Percentiles rank a stretch among this genome's conserved stretches.
Evolutionary conservation across 1,284 basidiomycete species (phyloP).

Genomic region (Exsudoporus floridanus): DNA sequence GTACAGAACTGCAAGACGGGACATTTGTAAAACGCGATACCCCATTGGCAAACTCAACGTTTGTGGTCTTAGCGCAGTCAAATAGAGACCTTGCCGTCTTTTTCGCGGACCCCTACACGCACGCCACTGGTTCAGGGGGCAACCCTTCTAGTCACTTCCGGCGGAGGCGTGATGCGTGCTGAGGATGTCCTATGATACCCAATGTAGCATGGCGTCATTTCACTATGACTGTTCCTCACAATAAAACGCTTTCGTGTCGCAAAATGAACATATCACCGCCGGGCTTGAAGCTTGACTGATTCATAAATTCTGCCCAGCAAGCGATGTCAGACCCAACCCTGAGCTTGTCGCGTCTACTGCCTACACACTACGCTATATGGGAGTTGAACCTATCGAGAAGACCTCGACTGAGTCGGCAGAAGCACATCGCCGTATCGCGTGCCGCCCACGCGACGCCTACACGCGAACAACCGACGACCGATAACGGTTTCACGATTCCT

Average conservation of each 20-base stretch:
- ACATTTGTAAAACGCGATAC: too few species aligned
- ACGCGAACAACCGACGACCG: conserved; percentile 4
- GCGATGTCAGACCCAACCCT: not conserved
- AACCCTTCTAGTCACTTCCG: not conserved
- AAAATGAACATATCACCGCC: not conserved
- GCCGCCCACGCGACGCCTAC: conserved; percentile 9
- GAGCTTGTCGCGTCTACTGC: not conserved
- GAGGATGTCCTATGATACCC: too few species aligned
- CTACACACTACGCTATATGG: not conserved
- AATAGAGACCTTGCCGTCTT: too few species aligned
- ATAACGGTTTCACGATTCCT: too few species aligned
- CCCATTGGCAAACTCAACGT: too few species aligned
- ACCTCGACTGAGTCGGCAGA: not conserved
- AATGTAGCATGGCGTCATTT: not conserved
- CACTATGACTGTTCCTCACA: not conserved
- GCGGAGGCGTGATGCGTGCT: not conserved
- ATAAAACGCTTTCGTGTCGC: not conserved
- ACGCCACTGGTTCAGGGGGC: too few species aligned
- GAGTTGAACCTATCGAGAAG: not conserved
- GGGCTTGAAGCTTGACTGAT: too few species aligned
- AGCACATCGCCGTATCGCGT: conserved; percentile 12
- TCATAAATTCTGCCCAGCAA: not conserved
- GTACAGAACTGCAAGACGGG: too few species aligned
- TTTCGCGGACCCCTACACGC: too few species aligned
- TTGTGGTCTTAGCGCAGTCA: too few species aligned